phyloP scores from a whole-genome alignment of 257 asterid species.

The Rauvolfia tetraphylla region DNA sequence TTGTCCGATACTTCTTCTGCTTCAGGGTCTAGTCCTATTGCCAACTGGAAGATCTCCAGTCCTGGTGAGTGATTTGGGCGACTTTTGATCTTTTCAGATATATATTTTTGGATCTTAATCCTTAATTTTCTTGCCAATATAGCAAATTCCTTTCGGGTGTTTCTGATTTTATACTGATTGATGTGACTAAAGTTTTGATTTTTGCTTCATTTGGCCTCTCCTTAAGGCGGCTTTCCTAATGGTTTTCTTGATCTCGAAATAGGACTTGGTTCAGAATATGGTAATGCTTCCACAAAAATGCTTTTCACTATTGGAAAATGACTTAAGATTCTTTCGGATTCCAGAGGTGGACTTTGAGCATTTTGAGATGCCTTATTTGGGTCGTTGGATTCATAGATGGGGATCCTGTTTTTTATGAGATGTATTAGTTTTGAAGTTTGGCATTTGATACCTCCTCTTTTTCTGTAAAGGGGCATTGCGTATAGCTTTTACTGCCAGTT shows the following conservation, averaged over 20 bases:
- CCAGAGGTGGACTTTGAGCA: neutral
- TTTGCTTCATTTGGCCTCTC: neutral
- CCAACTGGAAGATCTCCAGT: conserved; percentile 48
- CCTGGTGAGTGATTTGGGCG: conserved; percentile 24
- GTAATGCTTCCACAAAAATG: neutral
- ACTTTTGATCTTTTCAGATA: neutral
- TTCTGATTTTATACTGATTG: neutral
- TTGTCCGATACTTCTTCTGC: conserved; percentile 31
- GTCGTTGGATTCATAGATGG: neutral
- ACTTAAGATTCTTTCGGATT: neutral
- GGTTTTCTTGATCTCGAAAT: neutral
- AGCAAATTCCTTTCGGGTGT: neutral
- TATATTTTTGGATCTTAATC: neutral
- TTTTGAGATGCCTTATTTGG: neutral
- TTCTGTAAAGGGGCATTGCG: neutral
- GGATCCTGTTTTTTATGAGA: neutral
- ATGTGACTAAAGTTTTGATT: neutral
- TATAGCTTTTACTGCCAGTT: neutral
- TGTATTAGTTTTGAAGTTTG: neutral
- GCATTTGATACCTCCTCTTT: neutral
- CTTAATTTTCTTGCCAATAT: neutral
- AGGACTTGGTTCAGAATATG: neutral
- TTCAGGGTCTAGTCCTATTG: conserved; percentile 30
- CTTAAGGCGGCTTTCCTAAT: neutral
- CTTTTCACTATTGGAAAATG: neutral